Percentiles rank a stretch among this genome's conserved stretches.
phyloP scores from a whole-genome alignment of 2,329 filamentous ascomycete species.

The Fusarium secorum region DNA sequence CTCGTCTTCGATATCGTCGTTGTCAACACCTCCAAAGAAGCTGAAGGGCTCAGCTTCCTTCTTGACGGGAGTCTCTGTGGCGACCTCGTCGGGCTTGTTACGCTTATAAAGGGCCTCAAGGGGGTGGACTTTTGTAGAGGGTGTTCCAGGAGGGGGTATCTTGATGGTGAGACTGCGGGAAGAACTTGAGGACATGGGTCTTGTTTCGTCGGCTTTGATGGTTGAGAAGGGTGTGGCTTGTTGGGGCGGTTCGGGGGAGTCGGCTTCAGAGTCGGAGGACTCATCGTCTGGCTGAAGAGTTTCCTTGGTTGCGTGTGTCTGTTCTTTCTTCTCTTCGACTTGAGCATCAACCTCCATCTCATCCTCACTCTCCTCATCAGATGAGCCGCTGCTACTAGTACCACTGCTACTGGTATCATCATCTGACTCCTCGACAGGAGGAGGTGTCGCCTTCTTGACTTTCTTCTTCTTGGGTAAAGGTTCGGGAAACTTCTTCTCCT shows the following conservation, averaged over 20 bases:
- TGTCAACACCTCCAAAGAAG: conserved; percentile 72
- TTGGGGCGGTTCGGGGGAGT: conserved; percentile 9
- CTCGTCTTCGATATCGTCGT: conserved; percentile 56
- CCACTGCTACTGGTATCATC: conserved; percentile 47
- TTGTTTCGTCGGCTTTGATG: conserved; percentile 45
- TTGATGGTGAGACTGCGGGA: conserved; percentile 62
- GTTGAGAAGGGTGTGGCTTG: conserved; percentile 36
- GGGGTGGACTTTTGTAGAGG: conserved; percentile 73
- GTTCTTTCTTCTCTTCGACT: conserved; percentile 5
- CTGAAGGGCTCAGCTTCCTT: conserved; percentile 70
- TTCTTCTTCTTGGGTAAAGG: conserved; percentile 40
- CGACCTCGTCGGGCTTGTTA: conserved; percentile 55
- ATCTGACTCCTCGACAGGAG: conserved; percentile 34
- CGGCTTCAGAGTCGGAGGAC: conserved; percentile 13
- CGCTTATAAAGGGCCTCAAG: conserved; percentile 93
- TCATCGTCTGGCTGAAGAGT: conserved; percentile 25
- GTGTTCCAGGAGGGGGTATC: conserved; percentile 58
- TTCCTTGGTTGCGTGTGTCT: background rate
- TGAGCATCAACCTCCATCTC: conserved; percentile 18
- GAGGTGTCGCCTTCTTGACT: conserved; percentile 28
- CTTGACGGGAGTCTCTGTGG: conserved; percentile 45
- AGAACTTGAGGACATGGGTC: conserved; percentile 61
- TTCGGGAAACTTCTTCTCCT: conserved; percentile 44
- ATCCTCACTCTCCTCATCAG: conserved; percentile 44
- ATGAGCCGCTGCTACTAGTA: conserved; percentile 48